Conservation (phyloP, 1,284 basidiomycete species). For the Cystobasidiaceae sp. region DNA sequence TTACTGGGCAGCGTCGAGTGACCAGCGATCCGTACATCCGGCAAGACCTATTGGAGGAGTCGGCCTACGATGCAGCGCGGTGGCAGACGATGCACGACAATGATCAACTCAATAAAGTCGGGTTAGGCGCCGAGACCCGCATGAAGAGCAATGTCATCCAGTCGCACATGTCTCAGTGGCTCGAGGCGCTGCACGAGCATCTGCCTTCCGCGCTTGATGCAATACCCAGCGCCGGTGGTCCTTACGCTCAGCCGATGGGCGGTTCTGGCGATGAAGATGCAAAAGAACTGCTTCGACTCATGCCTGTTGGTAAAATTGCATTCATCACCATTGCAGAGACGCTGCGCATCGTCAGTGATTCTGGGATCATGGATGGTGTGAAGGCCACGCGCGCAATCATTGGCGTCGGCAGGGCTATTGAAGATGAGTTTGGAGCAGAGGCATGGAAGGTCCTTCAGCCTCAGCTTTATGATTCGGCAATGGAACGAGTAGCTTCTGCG, state of each 20-base stretch:
- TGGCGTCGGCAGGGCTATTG: slow-evolving; percentile 76
- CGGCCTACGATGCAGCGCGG: slow-evolving; percentile 74
- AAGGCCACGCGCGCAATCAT: slow-evolving; percentile 81
- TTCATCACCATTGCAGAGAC: slow-evolving; percentile 85
- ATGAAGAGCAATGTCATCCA: slow-evolving; percentile 60
- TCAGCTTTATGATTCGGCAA: slow-evolving; percentile 35
- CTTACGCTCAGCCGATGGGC: neutral
- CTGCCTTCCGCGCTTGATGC: slow-evolving; percentile 48
- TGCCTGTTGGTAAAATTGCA: slow-evolving; percentile 73
- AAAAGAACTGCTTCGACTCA: slow-evolving; percentile 61
- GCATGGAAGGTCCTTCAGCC: slow-evolving; percentile 57
- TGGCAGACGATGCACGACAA: slow-evolving; percentile 65
- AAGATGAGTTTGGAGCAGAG: slow-evolving; percentile 79
- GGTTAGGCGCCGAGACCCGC: slow-evolving; percentile 52
- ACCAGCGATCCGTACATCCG: slow-evolving; percentile 52
- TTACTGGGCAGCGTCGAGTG: slow-evolving; percentile 1
- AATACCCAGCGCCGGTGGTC: neutral
- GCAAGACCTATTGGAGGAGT: slow-evolving; percentile 75
- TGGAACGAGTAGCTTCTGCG: slow-evolving; percentile 18
- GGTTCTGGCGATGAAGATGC: slow-evolving; percentile 26
- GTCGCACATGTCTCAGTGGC: slow-evolving; percentile 84
- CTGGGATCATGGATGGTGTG: slow-evolving; percentile 76
- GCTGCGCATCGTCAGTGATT: slow-evolving; percentile 67
- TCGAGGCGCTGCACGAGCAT: slow-evolving; percentile 60
- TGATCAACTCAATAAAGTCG: slow-evolving; percentile 58